These are phyloP conservation scores for Orbilia quercus DNA, from an alignment of 2,329 filamentous ascomycete genomes.

Conservation along the genomic window DNA sequence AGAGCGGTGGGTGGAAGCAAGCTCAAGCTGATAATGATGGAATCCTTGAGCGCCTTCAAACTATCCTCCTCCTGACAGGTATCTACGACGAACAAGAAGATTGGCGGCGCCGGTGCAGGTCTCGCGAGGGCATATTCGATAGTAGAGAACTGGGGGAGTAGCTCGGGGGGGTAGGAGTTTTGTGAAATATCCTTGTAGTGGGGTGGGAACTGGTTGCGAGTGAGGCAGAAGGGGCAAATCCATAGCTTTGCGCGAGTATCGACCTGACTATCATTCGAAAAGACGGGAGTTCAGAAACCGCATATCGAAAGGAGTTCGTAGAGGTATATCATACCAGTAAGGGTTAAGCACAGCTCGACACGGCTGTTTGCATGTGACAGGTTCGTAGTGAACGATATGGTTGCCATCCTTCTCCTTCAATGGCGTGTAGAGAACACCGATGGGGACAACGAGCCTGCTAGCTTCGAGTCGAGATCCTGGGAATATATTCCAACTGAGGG, in stretches of 20 bases:
- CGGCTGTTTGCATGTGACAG: conserved; percentile 90
- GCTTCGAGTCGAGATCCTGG: conserved; percentile 99
- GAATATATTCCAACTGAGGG: conserved; percentile 88
- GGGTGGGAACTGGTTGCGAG: conserved; percentile 81
- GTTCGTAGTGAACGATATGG: conserved; percentile 82
- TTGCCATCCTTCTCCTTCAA: conserved; percentile 80
- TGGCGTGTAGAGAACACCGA: conserved; percentile 94
- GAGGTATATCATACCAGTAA: conserved; percentile 76
- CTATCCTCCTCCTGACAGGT: conserved; percentile 90
- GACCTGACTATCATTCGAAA: conserved; percentile 72
- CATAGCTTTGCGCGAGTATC: conserved; percentile 84
- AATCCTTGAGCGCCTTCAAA: conserved; percentile 83
- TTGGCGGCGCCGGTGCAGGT: conserved; percentile 84
- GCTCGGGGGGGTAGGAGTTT: conserved; percentile 82
- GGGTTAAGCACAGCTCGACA: conserved; percentile 96
- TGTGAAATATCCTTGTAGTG: conserved; percentile 91
- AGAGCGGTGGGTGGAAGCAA: conserved; percentile 82
- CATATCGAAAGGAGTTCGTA: neutral
- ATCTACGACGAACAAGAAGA: conserved; percentile 88
- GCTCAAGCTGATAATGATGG: conserved; percentile 85
- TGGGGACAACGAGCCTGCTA: conserved; percentile 91
- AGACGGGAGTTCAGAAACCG: neutral
- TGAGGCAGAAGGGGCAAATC: conserved; percentile 90
- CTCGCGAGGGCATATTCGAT: conserved; percentile 86
- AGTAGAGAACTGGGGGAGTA: conserved; percentile 85